A percentile compares a stretch with the other conserved stretches of the same genome.
Evolutionary conservation across 164 flowering plant genomes (phyloP).

Genomic region (Tetracentron sinense): DNA sequence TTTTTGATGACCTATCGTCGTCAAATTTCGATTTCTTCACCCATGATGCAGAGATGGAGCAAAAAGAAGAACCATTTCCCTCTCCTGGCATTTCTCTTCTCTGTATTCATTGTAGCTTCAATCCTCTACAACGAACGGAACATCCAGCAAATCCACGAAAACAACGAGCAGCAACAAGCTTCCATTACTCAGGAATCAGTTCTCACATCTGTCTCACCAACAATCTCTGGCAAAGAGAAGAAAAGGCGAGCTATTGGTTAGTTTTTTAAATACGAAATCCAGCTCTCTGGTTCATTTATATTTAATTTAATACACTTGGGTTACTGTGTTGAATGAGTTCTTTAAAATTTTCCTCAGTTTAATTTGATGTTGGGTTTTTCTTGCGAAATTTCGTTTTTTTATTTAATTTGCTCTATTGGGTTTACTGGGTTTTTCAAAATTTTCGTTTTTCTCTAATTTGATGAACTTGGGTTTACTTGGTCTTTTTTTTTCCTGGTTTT

Average conservation of each 20-base stretch:
- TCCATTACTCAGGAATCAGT: slow-evolving; percentile 15
- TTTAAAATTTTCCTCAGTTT: no score
- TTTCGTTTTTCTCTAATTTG: no score
- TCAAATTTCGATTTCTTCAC: no score
- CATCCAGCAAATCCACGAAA: slow-evolving; percentile 39
- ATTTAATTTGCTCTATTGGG: not conserved
- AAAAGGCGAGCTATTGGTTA: slow-evolving; percentile 26
- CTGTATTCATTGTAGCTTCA: slow-evolving; percentile 33
- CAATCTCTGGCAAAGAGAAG: slow-evolving; percentile 1
- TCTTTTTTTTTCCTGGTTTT: slow-evolving; percentile 3
- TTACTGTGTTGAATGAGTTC: no score
- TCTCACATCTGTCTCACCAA: slow-evolving; percentile 16
- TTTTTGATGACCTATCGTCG: no score
- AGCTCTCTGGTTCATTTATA: not conserved
- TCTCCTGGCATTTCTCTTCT: slow-evolving; percentile 33
- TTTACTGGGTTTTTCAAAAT: not conserved
- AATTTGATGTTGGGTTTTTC: no score
- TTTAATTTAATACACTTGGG: no score
- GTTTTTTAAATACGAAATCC: not conserved
- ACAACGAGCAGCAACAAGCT: slow-evolving; percentile 20
- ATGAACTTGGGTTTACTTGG: not conserved
- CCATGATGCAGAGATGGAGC: no score
- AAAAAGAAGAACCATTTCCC: slow-evolving; percentile 45
- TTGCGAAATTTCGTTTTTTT: no score
- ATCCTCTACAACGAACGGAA: slow-evolving; percentile 47